Evolutionary conservation across 176 grass and related monocot species (phyloP), one percentile per base, ranked within the genome.

Genomic region (Leersia perrieri): DNA sequence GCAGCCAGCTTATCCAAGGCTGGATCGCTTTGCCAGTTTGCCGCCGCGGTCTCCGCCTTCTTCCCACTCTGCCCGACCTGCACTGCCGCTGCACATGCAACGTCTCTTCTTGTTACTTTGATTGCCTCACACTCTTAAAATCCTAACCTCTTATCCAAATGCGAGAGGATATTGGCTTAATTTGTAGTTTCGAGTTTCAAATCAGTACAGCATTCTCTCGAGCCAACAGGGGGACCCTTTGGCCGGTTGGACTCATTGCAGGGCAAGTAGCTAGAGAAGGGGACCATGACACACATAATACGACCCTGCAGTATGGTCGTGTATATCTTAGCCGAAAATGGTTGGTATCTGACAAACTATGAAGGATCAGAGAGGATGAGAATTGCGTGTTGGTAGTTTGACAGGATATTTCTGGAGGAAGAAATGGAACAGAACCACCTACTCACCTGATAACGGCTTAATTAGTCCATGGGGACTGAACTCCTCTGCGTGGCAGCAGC

Each of bases 1-100:
- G 76, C 53, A 63, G 57, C 63, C 87, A 84, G 81, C 81, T 63
- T 75, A 79, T 63, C 76, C 70, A n/a, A 32, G 27, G 61, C 63
- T 76, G 30, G 63, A 31, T 73, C 40, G 33, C 44, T 60, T 42
- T 72, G 78, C 51, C 40, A 27, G 33, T 60, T 42, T 72, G 78
- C 51, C 32, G 58, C 67, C 16, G 61, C 45, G 36, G 33, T 47
- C 65, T 53, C 72, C 85, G 79, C 34, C 70, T 34, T 32, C 63
- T 9, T 60, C 68, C 32, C 79, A 3, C 5, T 11, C 39, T 12
- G 9, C 39, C 39, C 9, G 39, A 11, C 32, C 7, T 63, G 75
- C 45, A 18, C 70, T 34, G 63, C 70, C 22, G n/a, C 77, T 7
- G 49, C 79, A 71, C 85, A 75, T 80, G 77, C 67, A 25, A 33